Evolutionary conservation across 139 green algal genomes (phyloP).

Genomic region (Coelastrella sp.): DNA sequence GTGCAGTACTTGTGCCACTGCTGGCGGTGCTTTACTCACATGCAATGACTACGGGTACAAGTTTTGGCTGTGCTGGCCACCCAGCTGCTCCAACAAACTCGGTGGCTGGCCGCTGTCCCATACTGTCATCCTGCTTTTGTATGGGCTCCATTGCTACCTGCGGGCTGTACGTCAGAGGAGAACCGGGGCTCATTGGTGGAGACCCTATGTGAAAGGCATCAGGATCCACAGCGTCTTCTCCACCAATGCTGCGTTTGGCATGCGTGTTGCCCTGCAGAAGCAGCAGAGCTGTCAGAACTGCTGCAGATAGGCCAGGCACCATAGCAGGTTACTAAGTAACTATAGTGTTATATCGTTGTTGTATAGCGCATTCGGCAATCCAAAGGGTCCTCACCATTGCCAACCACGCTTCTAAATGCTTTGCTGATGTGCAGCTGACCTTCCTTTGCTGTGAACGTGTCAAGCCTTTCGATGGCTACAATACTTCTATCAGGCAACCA

Average conservation of each 20-base stretch:
- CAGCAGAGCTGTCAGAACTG: not conserved
- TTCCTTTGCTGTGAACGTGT: too few relatives aligned
- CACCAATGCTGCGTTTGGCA: conserved; percentile 51
- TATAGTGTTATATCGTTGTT: too few relatives aligned
- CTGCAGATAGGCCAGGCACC: too few relatives aligned
- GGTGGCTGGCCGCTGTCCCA: conserved; percentile 38
- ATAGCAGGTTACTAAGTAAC: too few relatives aligned
- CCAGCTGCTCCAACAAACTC: conserved; percentile 81
- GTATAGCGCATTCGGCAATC: not conserved
- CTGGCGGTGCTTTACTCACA: conserved; percentile 68
- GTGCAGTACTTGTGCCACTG: too few relatives aligned
- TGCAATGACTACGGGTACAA: conserved; percentile 88
- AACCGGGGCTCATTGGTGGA: conserved; percentile 75
- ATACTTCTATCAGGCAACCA: too few relatives aligned
- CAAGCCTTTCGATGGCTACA: too few relatives aligned
- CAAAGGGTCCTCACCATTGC: not conserved
- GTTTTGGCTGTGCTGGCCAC: conserved; percentile 84
- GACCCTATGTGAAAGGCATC: conserved; percentile 49
- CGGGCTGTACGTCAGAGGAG: conserved; percentile 88
- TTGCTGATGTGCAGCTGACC: too few relatives aligned
- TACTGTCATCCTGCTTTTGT: conserved; percentile 48
- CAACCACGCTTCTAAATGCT: not conserved
- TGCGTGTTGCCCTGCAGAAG: conserved; percentile 73
- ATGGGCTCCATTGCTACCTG: conserved; percentile 75
- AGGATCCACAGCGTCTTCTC: conserved; percentile 23